Evolutionary conservation across 495 filamentous ascomycete genomes (phyloP).

Genomic region (Penicillium diatomitis): DNA sequence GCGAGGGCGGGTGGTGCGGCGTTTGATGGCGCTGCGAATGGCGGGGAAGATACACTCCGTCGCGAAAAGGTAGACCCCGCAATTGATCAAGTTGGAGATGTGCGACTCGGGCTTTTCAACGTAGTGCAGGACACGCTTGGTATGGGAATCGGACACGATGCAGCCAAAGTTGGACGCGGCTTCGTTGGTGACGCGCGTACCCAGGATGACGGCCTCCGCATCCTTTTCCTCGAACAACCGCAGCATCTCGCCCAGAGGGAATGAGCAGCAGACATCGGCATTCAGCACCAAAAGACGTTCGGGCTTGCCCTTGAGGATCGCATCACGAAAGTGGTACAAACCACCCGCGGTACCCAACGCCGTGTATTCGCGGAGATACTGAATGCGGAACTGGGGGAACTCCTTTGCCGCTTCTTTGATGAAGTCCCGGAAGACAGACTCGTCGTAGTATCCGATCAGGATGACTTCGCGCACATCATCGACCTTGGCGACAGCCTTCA

Average conservation of each 20-base stretch:
- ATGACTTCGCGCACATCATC: conserved; percentile 91
- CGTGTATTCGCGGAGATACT: conserved; percentile 97
- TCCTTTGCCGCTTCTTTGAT: conserved; percentile 81
- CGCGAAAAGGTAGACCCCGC: conserved; percentile 94
- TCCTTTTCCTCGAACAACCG: conserved; percentile 89
- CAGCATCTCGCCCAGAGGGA: conserved; percentile 92
- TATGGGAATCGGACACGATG: conserved; percentile 92
- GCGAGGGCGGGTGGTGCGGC: conserved; percentile 82
- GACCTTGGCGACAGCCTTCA: conserved; percentile 85
- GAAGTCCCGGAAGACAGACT: conserved; percentile 92
- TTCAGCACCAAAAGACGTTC: conserved; percentile 96
- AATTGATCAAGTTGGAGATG: conserved; percentile 99
- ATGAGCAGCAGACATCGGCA: conserved; percentile 98
- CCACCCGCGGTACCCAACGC: conserved; percentile 93
- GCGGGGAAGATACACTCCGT: conserved; percentile 95
- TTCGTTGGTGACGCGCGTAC: conserved; percentile 85
- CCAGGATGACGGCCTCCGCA: conserved; percentile 94
- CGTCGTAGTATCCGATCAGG: conserved; percentile 98
- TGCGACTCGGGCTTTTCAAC: conserved; percentile 99
- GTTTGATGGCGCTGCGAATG: conserved; percentile 92
- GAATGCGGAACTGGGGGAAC: conserved; percentile 83
- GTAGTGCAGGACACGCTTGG: conserved; percentile 94
- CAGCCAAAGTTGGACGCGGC: conserved; percentile 94
- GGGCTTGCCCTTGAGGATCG: conserved; percentile 91
- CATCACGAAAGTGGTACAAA: conserved; percentile 98